phyloP scores from a whole-genome alignment of 1,139 yeast genomes.

The Sugiyamaella novakii region DNA sequence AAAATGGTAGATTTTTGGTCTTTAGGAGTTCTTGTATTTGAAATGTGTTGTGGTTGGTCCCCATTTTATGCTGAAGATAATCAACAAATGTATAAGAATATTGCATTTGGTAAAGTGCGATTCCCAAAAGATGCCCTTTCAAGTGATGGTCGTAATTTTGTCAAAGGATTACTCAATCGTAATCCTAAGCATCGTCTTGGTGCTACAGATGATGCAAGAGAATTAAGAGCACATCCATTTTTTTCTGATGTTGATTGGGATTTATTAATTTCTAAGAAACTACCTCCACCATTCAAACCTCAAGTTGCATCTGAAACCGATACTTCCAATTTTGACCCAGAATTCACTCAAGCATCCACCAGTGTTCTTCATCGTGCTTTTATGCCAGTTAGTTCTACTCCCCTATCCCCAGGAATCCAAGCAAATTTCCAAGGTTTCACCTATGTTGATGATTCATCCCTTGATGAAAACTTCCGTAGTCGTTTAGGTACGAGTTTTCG shows the following conservation, averaged over 20 bases:
- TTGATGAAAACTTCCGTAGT: conserved; percentile 73
- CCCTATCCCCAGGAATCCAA: conserved; percentile 90
- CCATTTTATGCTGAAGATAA: conserved; percentile 97
- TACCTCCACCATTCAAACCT: conserved; percentile 98
- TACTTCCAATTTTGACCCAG: conserved; percentile 96
- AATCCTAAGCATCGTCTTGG: conserved; percentile 95
- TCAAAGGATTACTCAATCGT: conserved; percentile 89
- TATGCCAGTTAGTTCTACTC: conserved; percentile 65
- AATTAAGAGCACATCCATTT: conserved; percentile 86
- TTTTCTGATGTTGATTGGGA: conserved; percentile 92
- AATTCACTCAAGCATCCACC: conserved; percentile 89
- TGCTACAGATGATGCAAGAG: conserved; percentile 87
- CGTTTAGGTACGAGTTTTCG: conserved; percentile 31
- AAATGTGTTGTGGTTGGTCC: conserved; percentile 99
- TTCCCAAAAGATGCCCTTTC: conserved; percentile 94
- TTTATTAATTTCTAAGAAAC: conserved; percentile 68
- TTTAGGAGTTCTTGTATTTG: conserved; percentile 86
- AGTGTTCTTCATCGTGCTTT: conserved; percentile 70
- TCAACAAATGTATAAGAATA: conserved; percentile 97
- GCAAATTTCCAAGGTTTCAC: conserved; percentile 96
- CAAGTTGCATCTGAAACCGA: conserved; percentile 88
- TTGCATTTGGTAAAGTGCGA: conserved; percentile 95
- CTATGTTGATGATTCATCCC: conserved; percentile 90
- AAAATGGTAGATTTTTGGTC: conserved; percentile 99
- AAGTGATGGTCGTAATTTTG: conserved; percentile 90